Conservation (phyloP, 140 eudicot species). For the Ambrosia hybrid region DNA sequence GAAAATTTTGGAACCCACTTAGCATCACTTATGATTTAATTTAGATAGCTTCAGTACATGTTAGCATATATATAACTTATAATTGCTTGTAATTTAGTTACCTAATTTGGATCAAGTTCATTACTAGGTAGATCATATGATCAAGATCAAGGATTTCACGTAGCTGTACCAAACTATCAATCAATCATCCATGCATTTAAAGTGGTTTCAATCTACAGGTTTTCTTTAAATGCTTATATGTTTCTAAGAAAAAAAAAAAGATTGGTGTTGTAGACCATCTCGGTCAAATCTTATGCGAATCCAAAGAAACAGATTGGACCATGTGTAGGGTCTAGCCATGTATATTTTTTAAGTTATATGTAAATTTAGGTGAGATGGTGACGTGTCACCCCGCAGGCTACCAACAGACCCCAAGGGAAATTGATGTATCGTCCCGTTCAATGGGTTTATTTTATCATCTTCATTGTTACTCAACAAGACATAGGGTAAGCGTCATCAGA, state of each 20-base stretch:
- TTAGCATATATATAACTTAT: too few relatives aligned
- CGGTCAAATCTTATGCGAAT: slow-evolving; percentile 27
- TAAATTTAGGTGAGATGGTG: neutral
- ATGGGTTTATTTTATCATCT: neutral
- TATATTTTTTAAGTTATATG: neutral
- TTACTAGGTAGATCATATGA: neutral
- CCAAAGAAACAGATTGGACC: slow-evolving; percentile 30
- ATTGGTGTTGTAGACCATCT: neutral
- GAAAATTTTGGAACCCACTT: too few relatives aligned
- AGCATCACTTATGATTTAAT: too few relatives aligned
- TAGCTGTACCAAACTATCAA: neutral
- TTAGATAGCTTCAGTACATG: too few relatives aligned
- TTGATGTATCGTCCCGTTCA: neutral
- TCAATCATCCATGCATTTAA: slow-evolving; percentile 1
- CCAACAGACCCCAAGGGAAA: neutral
- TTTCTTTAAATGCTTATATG: neutral
- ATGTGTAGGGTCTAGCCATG: slow-evolving; percentile 26
- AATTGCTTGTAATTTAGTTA: too few relatives aligned
- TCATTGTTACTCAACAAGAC: neutral
- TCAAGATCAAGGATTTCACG: neutral
- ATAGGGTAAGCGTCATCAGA: neutral
- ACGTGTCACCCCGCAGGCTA: slow-evolving; percentile 14
- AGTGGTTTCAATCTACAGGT: neutral
- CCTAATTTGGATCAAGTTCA: too few relatives aligned
- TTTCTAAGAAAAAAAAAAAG: neutral